Conservation (phyloP, 371 early-diverging fungal genomes). For the Mucor saturninus region DNA sequence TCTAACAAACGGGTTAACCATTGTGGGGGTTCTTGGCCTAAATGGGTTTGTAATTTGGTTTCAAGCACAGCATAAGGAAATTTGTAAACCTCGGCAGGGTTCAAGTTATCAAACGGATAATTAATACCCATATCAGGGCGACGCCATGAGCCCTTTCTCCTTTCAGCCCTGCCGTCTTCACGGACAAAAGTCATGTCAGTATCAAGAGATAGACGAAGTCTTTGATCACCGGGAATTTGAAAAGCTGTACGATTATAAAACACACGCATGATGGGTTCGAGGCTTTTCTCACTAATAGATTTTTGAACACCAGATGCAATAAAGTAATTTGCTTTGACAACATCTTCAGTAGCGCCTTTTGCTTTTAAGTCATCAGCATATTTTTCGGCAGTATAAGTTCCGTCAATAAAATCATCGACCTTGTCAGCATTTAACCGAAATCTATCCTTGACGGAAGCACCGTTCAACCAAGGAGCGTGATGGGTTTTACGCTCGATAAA, state of each 20-base stretch:
- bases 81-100: slow-evolving; percentile 61
- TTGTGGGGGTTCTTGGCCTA: slow-evolving; percentile 88
- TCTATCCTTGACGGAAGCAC: slow-evolving; percentile 95
- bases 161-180: slow-evolving; percentile 74
- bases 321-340: slow-evolving; percentile 70
- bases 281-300: slow-evolving; percentile 74
- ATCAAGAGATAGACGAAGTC: slow-evolving; percentile 96
- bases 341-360: slow-evolving; percentile 72
- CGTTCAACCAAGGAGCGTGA: slow-evolving; percentile 95
- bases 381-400: slow-evolving; percentile 80
- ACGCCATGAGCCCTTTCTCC: slow-evolving; percentile 89
- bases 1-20: slow-evolving; percentile 95
- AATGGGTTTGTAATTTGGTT: slow-evolving; percentile 95
- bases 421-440: slow-evolving; percentile 91
- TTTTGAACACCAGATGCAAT: slow-evolving; percentile 86
- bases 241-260: slow-evolving; percentile 99
- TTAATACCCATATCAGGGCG: slow-evolving; percentile 86
- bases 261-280: slow-evolving; percentile 91
- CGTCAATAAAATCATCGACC: slow-evolving; percentile 84
- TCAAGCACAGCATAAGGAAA: slow-evolving; percentile 54
- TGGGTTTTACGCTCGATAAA: slow-evolving; percentile 99
- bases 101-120: slow-evolving; percentile 86
- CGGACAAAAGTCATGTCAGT: slow-evolving; percentile 97
- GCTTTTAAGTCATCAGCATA: slow-evolving; percentile 79
- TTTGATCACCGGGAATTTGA: slow-evolving; percentile 97